A percentile compares a stretch with the other conserved stretches of the same genome.
Evolutionary conservation across 305 asterid species (phyloP).

Genomic region (Striga hermonthica): DNA sequence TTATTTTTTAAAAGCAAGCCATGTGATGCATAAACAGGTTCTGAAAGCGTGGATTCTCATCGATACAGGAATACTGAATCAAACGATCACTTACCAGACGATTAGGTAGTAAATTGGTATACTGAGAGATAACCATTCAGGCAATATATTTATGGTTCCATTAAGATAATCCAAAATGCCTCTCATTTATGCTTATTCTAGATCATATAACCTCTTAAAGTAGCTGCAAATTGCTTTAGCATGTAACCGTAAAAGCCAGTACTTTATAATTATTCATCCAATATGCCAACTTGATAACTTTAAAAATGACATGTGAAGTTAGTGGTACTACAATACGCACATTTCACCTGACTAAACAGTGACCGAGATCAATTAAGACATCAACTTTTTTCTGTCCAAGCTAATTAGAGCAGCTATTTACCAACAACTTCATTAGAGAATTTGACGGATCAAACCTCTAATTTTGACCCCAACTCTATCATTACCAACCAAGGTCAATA

Average conservation of each 20-base stretch:
- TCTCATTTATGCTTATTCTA: too few relatives aligned
- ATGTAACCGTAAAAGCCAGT: too few relatives aligned
- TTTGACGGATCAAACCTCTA: too few relatives aligned
- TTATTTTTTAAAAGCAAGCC: background rate
- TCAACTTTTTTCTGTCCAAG: too few relatives aligned
- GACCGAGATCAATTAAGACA: too few relatives aligned
- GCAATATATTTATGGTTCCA: too few relatives aligned
- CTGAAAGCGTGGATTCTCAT: background rate
- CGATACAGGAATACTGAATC: background rate
- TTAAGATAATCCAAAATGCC: too few relatives aligned
- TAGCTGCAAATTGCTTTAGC: too few relatives aligned
- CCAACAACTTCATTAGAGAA: background rate
- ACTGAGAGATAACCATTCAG: too few relatives aligned
- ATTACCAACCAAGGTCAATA: background rate
- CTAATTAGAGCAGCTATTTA: background rate
- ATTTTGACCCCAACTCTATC: too few relatives aligned
- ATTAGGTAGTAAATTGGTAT: background rate
- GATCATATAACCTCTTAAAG: too few relatives aligned
- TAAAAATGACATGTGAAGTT: background rate
- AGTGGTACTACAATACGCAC: background rate
- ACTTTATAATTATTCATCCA: too few relatives aligned
- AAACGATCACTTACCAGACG: background rate
- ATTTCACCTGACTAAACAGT: background rate
- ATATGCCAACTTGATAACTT: background rate
- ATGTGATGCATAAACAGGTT: constrained; percentile 9